These are phyloP conservation scores for Platismatia glauca DNA, from an alignment of 495 filamentous ascomycete genomes.

Conservation along the genomic window DNA sequence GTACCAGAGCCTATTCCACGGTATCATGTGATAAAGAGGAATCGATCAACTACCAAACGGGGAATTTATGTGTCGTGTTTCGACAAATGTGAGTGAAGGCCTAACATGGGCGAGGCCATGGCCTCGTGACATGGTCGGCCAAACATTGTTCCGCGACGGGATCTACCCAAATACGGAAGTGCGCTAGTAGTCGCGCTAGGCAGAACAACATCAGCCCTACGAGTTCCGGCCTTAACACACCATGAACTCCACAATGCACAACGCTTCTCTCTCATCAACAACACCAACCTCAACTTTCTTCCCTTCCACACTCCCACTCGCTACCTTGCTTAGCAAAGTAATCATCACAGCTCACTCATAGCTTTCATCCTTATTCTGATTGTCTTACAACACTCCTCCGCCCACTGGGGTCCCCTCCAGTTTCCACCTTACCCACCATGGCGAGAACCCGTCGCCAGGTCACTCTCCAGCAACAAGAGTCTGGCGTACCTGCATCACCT, in stretches of 20 bases:
- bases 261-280: not conserved
- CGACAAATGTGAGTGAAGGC: no score
- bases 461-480: not conserved
- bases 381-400: not conserved
- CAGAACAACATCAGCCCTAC: slow-evolving; percentile 9
- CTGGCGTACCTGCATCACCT: slow-evolving; percentile 9
- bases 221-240: no score
- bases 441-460: slow-evolving; percentile 1
- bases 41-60: no score
- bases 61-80: no score
- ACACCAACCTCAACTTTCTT: not conserved
- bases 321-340: not conserved
- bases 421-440: not conserved
- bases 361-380: not conserved
- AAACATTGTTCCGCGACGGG: no score
- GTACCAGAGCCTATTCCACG: no score
- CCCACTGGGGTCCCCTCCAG: not conserved
- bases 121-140: no score
- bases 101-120: no score
- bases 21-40: no score
- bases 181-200: not conserved
- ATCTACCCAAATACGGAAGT: not conserved
- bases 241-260: not conserved
- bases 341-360: not conserved
- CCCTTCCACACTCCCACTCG: not conserved